Evolutionary conservation across 2,329 filamentous ascomycete species (phyloP), one percentile per base, ranked within the genome.

Genomic region (Septoria petroselini): DNA sequence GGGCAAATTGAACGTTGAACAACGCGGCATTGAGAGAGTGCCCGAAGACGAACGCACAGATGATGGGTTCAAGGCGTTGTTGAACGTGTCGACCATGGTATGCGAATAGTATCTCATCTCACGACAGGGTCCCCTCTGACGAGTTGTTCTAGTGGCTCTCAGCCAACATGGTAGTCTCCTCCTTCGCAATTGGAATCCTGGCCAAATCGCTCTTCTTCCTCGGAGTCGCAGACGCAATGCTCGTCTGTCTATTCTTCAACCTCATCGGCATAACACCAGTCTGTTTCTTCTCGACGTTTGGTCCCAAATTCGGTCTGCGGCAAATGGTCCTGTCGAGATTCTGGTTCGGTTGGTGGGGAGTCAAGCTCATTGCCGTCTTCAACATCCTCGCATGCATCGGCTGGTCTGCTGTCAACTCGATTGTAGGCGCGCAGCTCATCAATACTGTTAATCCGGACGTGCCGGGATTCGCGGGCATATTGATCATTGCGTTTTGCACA

Each of bases 241-340:
- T 91, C 38, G 79, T 83, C 25, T 83, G 86, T 52, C 67, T 91
- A 44, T 87, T 90, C 70, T 80, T 91, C 72, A 91, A 90, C 61
- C 64, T 88, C 3, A 72, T 91, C 7, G 85, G 84, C n/a, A 77
- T 85, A 41, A 63, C 83, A 41, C 84, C 86, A 0, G 86, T 88
- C 12, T 85, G 81, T 63, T 88, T 84, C 70, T 90, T 90, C 73
- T 86, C 84, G 1, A 86, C 81, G 14, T 88, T 90, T 63, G 86
- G 87, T 2, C 83, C 87, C 2, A 72, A 73, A 7, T 89, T 88
- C 58, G 87, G 86, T 3, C 74, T 90, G 56, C 80, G 87, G 47
- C 87, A 90, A 64, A 89, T 91, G 83, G 84, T 90, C 1, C 74
- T 91, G n/a, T 83, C 84, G 8, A 76, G 86, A 29, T 90, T 85